Evolutionary conservation across 1,284 basidiomycete species (phyloP), one percentile per base, ranked within the genome.

Genomic region (Puccinia coronata): DNA sequence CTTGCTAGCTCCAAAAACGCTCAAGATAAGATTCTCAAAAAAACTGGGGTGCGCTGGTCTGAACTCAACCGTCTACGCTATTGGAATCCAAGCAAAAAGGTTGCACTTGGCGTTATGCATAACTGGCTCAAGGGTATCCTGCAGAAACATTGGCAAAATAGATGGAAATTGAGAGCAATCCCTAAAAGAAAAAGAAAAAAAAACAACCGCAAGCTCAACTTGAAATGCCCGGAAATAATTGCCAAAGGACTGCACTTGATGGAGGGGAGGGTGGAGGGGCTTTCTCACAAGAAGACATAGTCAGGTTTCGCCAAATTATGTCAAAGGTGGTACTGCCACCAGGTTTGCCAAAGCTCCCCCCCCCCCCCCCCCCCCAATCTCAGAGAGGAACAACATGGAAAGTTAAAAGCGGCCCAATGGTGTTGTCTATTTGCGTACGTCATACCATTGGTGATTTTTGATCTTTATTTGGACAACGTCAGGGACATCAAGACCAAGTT

Each of bases 351-450:
- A 49, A 25, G 28, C 34, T 79, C 23, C 78, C 78, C 12, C 25
- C 67, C 16, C 23, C 78, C 78, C 12, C 25, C 67, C 23, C 78
- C 78, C 12, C 25, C 67, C 16, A 80, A 80, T 41, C 67, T 80
- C 72, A 67, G 77, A n/a, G 67, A 80, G 55, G 12, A 39, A 59
- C 55, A 53, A 61, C 77, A 80, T 61, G 77, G 65, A 2, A 59
- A 59, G 20, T 36, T 80, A 12, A 80, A 39, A 20, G 77, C 67
- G 8, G 16, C 67, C n/a, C 77, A 78, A 57, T 78, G 76, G 76
- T 53, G 70, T 36, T 39, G n/a, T 6, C 67, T 70, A 18, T 80
- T 71, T 28, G 34, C 39, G 9, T 80, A 43, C 55, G 41, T 80
- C 1, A 61, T 80, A 1, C 77, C 77, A 6, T 47, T 80, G 23